Evolutionary conservation across 139 green algal genomes (phyloP).

Genomic region (Haematococcus lacustris): DNA sequence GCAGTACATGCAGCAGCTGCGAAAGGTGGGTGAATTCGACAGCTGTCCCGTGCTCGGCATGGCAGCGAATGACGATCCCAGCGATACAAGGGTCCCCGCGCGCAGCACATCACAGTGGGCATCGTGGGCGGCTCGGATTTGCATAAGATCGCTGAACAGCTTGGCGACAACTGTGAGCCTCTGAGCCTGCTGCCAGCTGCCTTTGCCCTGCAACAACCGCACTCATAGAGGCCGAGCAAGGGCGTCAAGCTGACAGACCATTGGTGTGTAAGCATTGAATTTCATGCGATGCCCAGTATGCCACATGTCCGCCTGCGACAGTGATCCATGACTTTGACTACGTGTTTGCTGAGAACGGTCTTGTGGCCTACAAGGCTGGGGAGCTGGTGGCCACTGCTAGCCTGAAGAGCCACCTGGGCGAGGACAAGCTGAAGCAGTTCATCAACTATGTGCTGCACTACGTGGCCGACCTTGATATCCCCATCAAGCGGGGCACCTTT

Average conservation of each 20-base stretch:
- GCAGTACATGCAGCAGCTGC: slow-evolving; percentile 75
- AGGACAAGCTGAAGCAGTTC: slow-evolving; percentile 78
- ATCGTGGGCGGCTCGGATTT: slow-evolving; percentile 97
- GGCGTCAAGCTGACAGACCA: too few relatives aligned
- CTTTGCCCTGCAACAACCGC: too few relatives aligned
- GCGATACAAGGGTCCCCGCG: background rate
- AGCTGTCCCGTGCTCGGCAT: too few relatives aligned
- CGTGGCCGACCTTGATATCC: slow-evolving; percentile 95
- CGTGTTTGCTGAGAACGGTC: slow-evolving; percentile 95
- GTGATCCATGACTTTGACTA: slow-evolving; percentile 83
- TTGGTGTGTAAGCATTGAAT: too few relatives aligned
- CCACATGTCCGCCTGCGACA: too few relatives aligned
- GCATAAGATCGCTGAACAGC: slow-evolving; percentile 93
- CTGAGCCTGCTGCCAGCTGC: too few relatives aligned
- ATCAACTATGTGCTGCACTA: slow-evolving; percentile 95
- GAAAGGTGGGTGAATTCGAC: slow-evolving; percentile 67
- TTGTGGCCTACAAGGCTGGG: slow-evolving; percentile 88
- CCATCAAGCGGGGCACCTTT: slow-evolving; percentile 97
- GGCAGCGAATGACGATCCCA: too few relatives aligned
- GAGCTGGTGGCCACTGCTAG: slow-evolving; percentile 61
- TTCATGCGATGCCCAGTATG: too few relatives aligned
- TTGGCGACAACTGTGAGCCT: slow-evolving; percentile 74
- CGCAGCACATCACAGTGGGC: slow-evolving; percentile 79
- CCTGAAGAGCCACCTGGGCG: slow-evolving; percentile 57
- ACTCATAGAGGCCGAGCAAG: background rate